Base-by-base conservation (phyloP, 331 rosid genomes). In the Quercus tomentella region DNA sequence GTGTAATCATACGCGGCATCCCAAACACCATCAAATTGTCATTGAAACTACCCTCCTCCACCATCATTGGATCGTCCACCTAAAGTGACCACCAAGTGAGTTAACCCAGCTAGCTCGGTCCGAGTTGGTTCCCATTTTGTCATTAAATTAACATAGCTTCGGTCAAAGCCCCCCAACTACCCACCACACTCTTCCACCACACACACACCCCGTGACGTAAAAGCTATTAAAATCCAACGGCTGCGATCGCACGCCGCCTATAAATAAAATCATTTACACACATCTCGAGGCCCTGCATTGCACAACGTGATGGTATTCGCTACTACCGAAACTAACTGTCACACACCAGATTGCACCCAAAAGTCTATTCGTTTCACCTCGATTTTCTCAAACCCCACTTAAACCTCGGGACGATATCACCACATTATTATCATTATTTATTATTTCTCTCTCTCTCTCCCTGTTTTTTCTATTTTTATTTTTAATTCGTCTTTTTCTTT, bases 31-130 rank as follows among this genome's bases (percentile, higher is more conserved):
- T 5, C 22, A 4, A 41, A 41, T 33, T 12, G 30, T 21, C 17
- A 49, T 41, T 49, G 23, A 18, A 49, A 6, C 25, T 16, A 37
- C 56, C 22, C 54, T 56, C 62, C 18, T 77, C 51, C 56, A 20
- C 26, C 71, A 67, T 70, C 81, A 49, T 77, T 7, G 83, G 80
- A 78, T 80, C 70, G 55, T 43, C 75, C 82, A 67, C 78, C 80
- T 58, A 72, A 49, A 49, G 37, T 2, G 26, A 31, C 57, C 45
- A 11, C 63, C 2, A 72, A 67, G 69, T 17, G 80, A 37, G 83
- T 81, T 85, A 86, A 82, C 85, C 78, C 49, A 74, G 25, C 75
- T 78, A 70, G 45, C 86, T 77, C 73, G 76, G 77, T 56, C 68
- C 76, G 17, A 28, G 78, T 45, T 69, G 49, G 76, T 30, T 30